Evolutionary conservation across 306 rosid genomes (phyloP), one percentile per base, ranked within the genome.

Genomic region (Gastrolobium bilobum): DNA sequence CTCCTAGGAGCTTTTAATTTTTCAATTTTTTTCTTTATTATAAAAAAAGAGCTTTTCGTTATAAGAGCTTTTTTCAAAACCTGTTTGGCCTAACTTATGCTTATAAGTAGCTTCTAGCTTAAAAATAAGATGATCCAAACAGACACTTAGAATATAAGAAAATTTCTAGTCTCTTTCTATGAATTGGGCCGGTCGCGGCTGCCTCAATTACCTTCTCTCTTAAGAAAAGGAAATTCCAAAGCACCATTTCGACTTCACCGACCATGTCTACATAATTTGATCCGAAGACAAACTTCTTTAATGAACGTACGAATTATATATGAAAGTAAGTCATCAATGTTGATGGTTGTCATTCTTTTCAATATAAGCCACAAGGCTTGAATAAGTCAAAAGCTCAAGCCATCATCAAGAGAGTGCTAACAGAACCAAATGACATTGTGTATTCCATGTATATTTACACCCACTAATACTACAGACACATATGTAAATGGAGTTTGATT

Each of bases 201-300:
- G 30, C 50, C 20, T 46, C 73, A 30, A 14, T 11, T 63, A 33
- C n/a, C 76, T 42, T 54, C 40, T 20, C n/a, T 42, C 46, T 59
- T 56, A 68, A 79, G 68, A 75, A 67, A 84, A 48, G 62, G 73
- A 80, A 47, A 81, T 57, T 8, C 7, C 56, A 82, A 63, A 76
- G 34, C 20, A 62, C 13, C 42, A 52, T 47, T 33, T 83, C 29
- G 42, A 67, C 67, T 20, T 73, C 43, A 66, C 77, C 67, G 68
- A 73, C 80, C 83, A 33, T 73, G 34, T 75, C 13, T 73, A 10
- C 52, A n/a, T 72, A 7, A 62, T 72, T 81, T 74, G 71, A 74
- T 76, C 14, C 37, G 7, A 74, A 73, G 60, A 65, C 74, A 76
- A 76, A 13, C 29, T 34, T 61, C 74, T 70, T 76, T 59, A 81